Conservation (phyloP, 164 flowering plant species). For the Chloranthus sessilifolius region DNA sequence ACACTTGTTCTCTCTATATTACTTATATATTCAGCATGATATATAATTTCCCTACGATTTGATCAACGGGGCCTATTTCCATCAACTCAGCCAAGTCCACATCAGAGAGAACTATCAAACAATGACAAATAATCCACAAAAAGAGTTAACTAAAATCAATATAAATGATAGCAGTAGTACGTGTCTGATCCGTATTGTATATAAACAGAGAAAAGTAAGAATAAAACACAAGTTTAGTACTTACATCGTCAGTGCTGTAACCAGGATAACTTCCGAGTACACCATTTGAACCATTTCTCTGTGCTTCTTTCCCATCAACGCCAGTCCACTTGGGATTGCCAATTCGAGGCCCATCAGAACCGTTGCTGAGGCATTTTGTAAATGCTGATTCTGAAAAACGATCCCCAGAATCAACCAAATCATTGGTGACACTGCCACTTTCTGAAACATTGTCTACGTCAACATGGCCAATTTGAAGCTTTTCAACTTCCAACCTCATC, state of each 20-base stretch:
- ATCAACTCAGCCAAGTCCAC: too few species aligned
- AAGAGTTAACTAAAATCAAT: too few species aligned
- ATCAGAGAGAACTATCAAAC: too few species aligned
- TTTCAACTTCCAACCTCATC: conserved; percentile 80
- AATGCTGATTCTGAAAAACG: conserved; percentile 35
- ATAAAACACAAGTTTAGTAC: conserved; percentile 14
- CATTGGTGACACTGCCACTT: conserved; percentile 64
- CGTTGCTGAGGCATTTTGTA: conserved; percentile 48
- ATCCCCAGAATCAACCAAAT: conserved; percentile 54
- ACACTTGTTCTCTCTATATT: too few species aligned
- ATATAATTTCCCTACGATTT: too few species aligned
- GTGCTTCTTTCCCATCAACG: conserved; percentile 40
- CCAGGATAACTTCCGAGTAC: conserved; percentile 35
- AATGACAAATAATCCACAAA: too few species aligned
- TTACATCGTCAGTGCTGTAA: conserved; percentile 52
- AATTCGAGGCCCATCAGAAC: conserved; percentile 48
- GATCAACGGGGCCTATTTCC: too few species aligned
- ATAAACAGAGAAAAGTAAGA: neutral
- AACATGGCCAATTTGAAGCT: conserved; percentile 43
- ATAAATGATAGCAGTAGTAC: too few species aligned
- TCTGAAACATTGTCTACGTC: conserved; percentile 68
- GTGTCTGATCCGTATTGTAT: too few species aligned
- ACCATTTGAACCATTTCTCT: conserved; percentile 43
- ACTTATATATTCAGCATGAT: too few species aligned
- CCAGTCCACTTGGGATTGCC: conserved; percentile 36